Base-by-base conservation (phyloP, 352 stramenopile species). In the Phytophthora cactorum region DNA sequence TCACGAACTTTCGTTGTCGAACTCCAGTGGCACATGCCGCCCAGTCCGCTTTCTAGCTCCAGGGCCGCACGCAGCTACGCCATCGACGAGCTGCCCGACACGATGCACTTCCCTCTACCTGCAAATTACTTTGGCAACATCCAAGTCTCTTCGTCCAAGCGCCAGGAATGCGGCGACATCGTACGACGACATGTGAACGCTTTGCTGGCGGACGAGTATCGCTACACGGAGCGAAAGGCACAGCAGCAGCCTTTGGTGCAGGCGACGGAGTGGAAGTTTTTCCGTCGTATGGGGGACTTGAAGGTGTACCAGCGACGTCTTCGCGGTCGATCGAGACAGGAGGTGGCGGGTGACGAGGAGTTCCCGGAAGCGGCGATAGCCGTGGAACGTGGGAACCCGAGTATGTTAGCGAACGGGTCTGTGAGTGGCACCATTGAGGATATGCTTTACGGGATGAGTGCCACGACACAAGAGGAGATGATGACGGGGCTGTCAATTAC, bases 221-320 rank as follows among this genome's bases (percentile, higher is more conserved):
- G 64, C 32, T 70, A 69, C 41, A 50, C 34, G 0, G 50, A 75
- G 29, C 62, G 64, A 41, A 60, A 55, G 12, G 62, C 54, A 11
- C 66, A 66, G 14, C 57, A 78, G 17, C 63, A 75, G 10, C 70
- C 68, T 6, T n/a, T 66, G 10, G 57, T 85, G 17, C 73, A 84
- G 45, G 25, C 52, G 14, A 52, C 39, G 11, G 74, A 87, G 50
- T 90, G 82, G 82, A 79, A 79, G 57, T 61, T 79, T 28, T 74
- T 82, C 17, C 64, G 65, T 12, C 61, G 69, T 22, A 70, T 84
- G 2, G 57, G 76, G 3, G 55, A 76, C 12, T 59, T 89, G 10
- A 74, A 77, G 41, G 66, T 89, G 15, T 86, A 78, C 50, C 59
- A 70, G 39, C 73, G 72, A 17, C 55, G 74, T 17, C 52, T 60